Conservation (phyloP, 164 flowering plant genomes). For the Nymphaea thermarum region DNA sequence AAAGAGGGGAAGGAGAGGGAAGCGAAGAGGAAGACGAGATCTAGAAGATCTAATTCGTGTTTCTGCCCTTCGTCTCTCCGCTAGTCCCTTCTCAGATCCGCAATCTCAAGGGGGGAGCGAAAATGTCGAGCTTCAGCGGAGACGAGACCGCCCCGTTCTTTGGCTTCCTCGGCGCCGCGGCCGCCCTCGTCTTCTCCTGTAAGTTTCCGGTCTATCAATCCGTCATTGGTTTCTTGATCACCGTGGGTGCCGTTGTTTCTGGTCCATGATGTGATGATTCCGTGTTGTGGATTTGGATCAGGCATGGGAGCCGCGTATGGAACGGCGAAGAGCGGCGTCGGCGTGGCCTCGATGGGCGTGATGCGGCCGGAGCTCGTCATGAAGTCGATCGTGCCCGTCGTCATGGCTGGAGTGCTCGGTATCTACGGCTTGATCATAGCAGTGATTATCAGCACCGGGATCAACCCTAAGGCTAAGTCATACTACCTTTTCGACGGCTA, state of each 20-base stretch:
- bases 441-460: conserved; percentile 83
- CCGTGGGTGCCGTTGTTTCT: background rate
- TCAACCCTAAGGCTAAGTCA: conserved; percentile 77
- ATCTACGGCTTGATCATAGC: conserved; percentile 79
- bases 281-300: conserved; percentile 6
- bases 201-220: conserved; percentile 4
- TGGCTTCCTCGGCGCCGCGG: conserved; percentile 80
- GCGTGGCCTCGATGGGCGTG: conserved; percentile 88
- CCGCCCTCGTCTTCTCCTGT: conserved; percentile 79
- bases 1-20: background rate
- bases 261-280: background rate
- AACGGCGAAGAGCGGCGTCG: conserved; percentile 86
- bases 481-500: conserved; percentile 79
- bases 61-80: background rate
- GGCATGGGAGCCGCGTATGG: conserved; percentile 98
- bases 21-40: background rate
- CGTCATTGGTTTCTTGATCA: background rate
- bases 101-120: background rate
- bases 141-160: conserved; percentile 88
- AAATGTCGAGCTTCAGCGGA: conserved; percentile 53
- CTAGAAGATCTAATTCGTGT: too few species aligned
- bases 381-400: conserved; percentile 88
- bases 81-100: background rate
- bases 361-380: conserved; percentile 90
- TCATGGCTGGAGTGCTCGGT: conserved; percentile 90